Base-by-base conservation (phyloP, 768 basidiomycete genomes). In the Pilatotrama ljubarskyi region DNA sequence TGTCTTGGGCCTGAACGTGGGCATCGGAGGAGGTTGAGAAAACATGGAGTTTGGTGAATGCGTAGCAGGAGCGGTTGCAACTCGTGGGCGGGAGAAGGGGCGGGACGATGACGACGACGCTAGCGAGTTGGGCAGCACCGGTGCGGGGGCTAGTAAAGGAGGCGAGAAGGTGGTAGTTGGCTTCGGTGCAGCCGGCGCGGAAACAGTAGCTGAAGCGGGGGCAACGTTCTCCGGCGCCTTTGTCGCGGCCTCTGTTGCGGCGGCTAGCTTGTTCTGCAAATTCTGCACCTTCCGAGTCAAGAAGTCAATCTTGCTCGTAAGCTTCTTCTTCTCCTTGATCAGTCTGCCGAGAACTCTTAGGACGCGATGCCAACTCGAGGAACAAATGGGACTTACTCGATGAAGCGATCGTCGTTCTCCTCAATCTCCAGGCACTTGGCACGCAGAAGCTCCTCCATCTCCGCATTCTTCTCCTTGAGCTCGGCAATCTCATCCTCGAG, bases 261-360 rank as follows among this genome's bases (percentile, higher is more conserved):
- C 80, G 2, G 80, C 74, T 37, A 91, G 72, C 69, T 89, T 92
- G 15, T 80, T 76, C 70, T 93, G 89, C 61, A 91, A 71, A 52
- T 79, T 84, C 63, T 88, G 86, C 41, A 88, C 82, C 70, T 91
- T 93, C 51, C 89, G 83, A 54, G 81, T 85, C 26, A 93, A 76
- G 10, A 81, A 77, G 56, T 92, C 91, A 38, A 90, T 84, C 72
- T 87, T 91, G 57, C 74, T 76, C 2, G 76, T 76, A 24, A 93
- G 77, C 65, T 88, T 91, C 77, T 91, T 92, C 75, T 90, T 91
- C 63, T 87, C 85, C 72, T 91, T 92, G 62, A 90, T 70, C 70
- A 90, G 83, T 65, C 91, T 93, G 65, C 22, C 41, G 48, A 35
- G 40, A 36, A 42, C 29, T 52, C 25, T 65, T 49, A 51, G 15